These are phyloP conservation scores for Apium graveolens DNA, from an alignment of 129 eudicot genomes.

Conservation along the genomic window DNA sequence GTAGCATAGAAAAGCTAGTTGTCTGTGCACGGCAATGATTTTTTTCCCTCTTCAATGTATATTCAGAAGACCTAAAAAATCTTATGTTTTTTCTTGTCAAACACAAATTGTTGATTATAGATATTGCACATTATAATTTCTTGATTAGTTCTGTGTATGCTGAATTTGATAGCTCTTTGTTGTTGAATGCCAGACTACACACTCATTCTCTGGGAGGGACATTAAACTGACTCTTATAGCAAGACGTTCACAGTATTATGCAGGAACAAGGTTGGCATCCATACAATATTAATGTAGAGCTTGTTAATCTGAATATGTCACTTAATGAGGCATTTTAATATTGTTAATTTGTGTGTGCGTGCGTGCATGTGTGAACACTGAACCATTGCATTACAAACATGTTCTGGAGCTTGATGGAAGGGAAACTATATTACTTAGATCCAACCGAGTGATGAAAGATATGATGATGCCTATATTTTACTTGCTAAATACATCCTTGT, in stretches of 20 bases:
- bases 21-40: not conserved
- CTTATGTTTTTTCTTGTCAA: not conserved
- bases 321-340: not conserved
- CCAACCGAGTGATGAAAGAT: not conserved
- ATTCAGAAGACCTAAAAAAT: not conserved
- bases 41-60: not conserved
- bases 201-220: conserved; percentile 48
- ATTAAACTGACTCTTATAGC: conserved; percentile 60
- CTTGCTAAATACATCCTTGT: not conserved
- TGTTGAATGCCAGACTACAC: conserved; percentile 37
- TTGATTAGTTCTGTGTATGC: not conserved
- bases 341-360: not conserved
- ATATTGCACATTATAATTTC: not conserved
- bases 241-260: conserved; percentile 80
- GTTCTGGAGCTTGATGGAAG: not conserved
- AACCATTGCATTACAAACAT: not conserved
- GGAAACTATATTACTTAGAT: not conserved
- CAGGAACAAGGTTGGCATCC: conserved; percentile 65
- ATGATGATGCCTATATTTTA: not conserved
- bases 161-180: conserved; percentile 14
- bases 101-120: not conserved
- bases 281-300: not conserved
- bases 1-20: not conserved
- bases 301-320: not conserved
- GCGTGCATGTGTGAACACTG: too few relatives aligned